These are phyloP conservation scores for Globisporangium orthogonon DNA, from an alignment of 352 stramenopile species.

Conservation along the genomic window DNA sequence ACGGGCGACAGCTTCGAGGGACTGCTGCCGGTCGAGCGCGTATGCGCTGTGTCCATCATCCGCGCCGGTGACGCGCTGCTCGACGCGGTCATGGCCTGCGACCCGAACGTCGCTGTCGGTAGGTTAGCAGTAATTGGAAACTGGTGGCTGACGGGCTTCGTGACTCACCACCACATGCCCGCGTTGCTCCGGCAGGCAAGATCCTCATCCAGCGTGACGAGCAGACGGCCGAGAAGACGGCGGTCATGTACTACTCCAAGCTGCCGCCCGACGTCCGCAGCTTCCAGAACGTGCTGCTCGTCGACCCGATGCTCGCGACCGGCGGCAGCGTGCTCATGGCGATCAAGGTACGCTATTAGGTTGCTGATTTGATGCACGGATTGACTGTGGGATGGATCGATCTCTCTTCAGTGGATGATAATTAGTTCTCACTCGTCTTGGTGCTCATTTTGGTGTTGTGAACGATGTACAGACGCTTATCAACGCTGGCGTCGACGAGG, in stretches of 20 bases:
- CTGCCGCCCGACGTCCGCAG: slow-evolving; percentile 78
- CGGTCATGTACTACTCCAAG: slow-evolving; percentile 94
- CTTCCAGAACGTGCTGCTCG: slow-evolving; percentile 90
- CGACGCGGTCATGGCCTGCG: slow-evolving; percentile 86
- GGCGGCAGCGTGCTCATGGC: slow-evolving; percentile 86
- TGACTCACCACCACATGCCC: background rate
- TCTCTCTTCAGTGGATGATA: background rate
- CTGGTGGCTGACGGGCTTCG: too few species aligned
- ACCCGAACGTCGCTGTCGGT: slow-evolving; percentile 81
- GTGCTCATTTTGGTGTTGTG: background rate
- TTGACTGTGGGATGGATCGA: too few species aligned
- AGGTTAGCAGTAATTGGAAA: background rate
- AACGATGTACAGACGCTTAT: slow-evolving; percentile 53
- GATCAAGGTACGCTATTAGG: slow-evolving; percentile 58
- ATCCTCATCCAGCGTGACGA: slow-evolving; percentile 97
- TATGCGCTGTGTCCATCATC: slow-evolving; percentile 94
- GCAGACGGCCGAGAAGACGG: slow-evolving; percentile 73
- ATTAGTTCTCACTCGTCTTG: too few species aligned
- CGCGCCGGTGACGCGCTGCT: slow-evolving; percentile 88
- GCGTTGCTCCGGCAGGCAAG: slow-evolving; percentile 58
- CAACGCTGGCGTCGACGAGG: slow-evolving; percentile 74
- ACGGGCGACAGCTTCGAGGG: slow-evolving; percentile 58
- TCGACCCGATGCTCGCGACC: slow-evolving; percentile 96
- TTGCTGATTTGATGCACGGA: too few species aligned
- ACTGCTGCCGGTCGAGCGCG: slow-evolving; percentile 42